Conservation (phyloP, 129 eudicot species). For the Calendula officinalis region DNA sequence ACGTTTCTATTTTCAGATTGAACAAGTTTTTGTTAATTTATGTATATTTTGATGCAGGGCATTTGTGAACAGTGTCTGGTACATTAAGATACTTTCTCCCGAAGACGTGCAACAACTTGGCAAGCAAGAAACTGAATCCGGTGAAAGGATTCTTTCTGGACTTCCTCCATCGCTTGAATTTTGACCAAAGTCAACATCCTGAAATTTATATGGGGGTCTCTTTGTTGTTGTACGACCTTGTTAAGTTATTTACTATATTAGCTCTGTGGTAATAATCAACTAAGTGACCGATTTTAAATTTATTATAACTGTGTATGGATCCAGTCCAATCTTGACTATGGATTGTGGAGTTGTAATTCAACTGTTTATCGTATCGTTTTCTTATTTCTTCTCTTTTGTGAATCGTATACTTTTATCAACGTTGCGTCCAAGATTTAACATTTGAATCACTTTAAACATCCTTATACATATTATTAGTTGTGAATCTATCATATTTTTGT, state of each 20-base stretch:
- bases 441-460: background rate
- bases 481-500: too few species aligned
- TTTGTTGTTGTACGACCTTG: background rate
- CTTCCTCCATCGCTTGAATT: slow-evolving; percentile 62
- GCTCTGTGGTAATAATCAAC: slow-evolving; percentile 18
- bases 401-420: background rate
- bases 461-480: too few species aligned
- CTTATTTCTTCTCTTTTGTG: slow-evolving; percentile 3
- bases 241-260: slow-evolving; percentile 22
- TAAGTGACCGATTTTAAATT: slow-evolving; percentile 14
- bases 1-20: background rate
- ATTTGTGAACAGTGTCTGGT: slow-evolving; percentile 94
- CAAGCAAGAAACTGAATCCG: slow-evolving; percentile 62
- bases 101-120: slow-evolving; percentile 83
- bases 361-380: slow-evolving; percentile 5
- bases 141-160: slow-evolving; percentile 58
- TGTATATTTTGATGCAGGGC: slow-evolving; percentile 48
- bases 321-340: slow-evolving; percentile 26
- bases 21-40: background rate
- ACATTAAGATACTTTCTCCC: slow-evolving; percentile 92
- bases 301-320: slow-evolving; percentile 24
- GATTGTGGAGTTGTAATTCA: slow-evolving; percentile 17
- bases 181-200: slow-evolving; percentile 33
- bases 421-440: background rate
- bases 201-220: too few species aligned